These are phyloP conservation scores for Sugiyamaella lignohabitans DNA, from an alignment of 805 yeast genomes.

Conservation along the genomic window DNA sequence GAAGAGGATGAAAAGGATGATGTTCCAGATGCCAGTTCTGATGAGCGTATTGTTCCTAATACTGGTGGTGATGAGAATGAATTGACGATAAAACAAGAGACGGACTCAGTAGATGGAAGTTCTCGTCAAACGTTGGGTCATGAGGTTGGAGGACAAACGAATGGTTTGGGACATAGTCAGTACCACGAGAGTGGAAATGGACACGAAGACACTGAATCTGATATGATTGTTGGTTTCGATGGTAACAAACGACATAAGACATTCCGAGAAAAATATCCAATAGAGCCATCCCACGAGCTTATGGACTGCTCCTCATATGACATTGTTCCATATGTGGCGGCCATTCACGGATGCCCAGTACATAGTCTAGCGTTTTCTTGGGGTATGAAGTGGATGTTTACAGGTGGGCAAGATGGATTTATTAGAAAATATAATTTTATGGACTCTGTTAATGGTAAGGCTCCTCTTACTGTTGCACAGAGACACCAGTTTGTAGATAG, in stretches of 20 bases:
- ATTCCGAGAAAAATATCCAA: slow-evolving; percentile 19
- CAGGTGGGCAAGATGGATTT: slow-evolving; percentile 96
- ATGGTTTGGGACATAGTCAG: background rate
- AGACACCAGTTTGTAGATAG: slow-evolving; percentile 83
- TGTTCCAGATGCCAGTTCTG: slow-evolving; percentile 19
- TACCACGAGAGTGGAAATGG: too few species aligned
- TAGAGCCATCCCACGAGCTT: slow-evolving; percentile 39
- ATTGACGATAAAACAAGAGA: background rate
- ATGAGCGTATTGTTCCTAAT: background rate
- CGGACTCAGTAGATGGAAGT: too few species aligned
- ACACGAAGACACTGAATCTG: slow-evolving; percentile 5
- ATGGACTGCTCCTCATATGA: slow-evolving; percentile 52
- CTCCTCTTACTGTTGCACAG: slow-evolving; percentile 85
- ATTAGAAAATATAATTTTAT: slow-evolving; percentile 84
- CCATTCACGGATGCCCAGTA: slow-evolving; percentile 73
- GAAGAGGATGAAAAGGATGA: slow-evolving; percentile 19
- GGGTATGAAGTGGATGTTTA: slow-evolving; percentile 79
- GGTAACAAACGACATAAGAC: slow-evolving; percentile 12
- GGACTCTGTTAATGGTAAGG: slow-evolving; percentile 77
- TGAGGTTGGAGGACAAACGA: background rate
- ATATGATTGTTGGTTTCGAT: slow-evolving; percentile 7
- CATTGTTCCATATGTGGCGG: slow-evolving; percentile 78
- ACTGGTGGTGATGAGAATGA: slow-evolving; percentile 3
- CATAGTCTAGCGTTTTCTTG: slow-evolving; percentile 70
- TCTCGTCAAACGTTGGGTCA: background rate